Conservation (phyloP, 1,139 yeast genomes). For the Entelexis sorbosivorans region DNA sequence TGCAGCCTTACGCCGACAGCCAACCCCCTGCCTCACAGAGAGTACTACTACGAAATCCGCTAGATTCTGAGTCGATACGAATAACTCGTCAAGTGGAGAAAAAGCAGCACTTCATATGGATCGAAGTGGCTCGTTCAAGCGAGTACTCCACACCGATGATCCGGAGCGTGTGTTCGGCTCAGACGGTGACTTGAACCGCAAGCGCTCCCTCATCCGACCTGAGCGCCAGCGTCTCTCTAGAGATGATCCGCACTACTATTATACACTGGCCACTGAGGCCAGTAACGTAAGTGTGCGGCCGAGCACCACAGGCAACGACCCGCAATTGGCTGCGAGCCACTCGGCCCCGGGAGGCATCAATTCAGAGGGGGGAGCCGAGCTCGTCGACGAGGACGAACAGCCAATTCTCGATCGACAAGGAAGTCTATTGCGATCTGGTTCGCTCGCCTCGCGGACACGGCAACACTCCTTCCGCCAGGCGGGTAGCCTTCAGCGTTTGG, state of each 20-base stretch:
- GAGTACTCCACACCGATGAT: constrained; percentile 6
- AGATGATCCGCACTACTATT: constrained; percentile 65
- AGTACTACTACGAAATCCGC: background rate
- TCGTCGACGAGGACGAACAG: constrained; percentile 3
- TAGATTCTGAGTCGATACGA: background rate
- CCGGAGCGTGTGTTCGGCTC: constrained; percentile 12
- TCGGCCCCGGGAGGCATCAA: constrained; percentile 1
- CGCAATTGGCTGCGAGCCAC: constrained; percentile 29
- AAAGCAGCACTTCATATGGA: constrained; percentile 13
- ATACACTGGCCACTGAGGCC: constrained; percentile 61
- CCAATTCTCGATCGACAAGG: constrained; percentile 7
- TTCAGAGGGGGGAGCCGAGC: background rate
- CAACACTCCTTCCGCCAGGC: constrained; percentile 4
- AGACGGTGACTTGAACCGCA: constrained; percentile 32
- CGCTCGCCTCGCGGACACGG: background rate
- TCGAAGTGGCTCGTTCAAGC: constrained; percentile 19
- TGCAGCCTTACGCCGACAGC: background rate
- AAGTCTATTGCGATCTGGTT: background rate
- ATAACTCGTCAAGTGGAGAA: background rate
- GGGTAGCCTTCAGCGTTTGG: background rate
- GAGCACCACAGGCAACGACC: constrained; percentile 65
- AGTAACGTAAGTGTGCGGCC: constrained; percentile 53
- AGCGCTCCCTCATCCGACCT: constrained; percentile 65
- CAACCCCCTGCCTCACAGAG: constrained; percentile 3
- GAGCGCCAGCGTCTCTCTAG: constrained; percentile 62